phyloP scores from a whole-genome alignment of 495 filamentous ascomycete species.

The Margaritispora aquatica region DNA sequence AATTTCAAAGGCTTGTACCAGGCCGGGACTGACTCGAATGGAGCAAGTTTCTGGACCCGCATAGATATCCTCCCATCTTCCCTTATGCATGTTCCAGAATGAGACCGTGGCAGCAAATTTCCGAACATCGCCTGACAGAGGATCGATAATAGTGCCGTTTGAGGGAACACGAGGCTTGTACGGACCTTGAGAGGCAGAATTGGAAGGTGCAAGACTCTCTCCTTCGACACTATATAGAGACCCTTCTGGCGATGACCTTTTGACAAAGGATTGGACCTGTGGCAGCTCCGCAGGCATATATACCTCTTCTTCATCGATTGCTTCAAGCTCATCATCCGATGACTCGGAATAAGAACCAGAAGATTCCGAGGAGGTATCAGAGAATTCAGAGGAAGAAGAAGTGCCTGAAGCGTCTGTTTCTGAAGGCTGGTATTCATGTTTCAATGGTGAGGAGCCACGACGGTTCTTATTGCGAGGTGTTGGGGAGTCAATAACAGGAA shows the following conservation, averaged over 20 bases:
- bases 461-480: conserved; percentile 45
- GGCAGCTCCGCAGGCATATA: conserved; percentile 9
- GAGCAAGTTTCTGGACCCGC: conserved; percentile 61
- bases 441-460: conserved; percentile 86
- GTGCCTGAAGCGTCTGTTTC: conserved; percentile 51
- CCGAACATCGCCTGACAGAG: conserved; percentile 17
- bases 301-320: conserved; percentile 26
- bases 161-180: conserved; percentile 45
- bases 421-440: conserved; percentile 96
- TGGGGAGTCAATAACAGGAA: conserved; percentile 41
- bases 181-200: conserved; percentile 67
- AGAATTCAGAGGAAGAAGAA: conserved; percentile 28
- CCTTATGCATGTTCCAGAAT: conserved; percentile 72
- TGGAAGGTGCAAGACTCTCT: conserved; percentile 61
- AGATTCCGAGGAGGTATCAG: conserved; percentile 34
- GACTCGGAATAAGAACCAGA: conserved; percentile 30
- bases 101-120: conserved; percentile 75
- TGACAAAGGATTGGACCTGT: conserved; percentile 6
- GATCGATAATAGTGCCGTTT: neutral
- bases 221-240: conserved; percentile 23
- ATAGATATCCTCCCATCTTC: conserved; percentile 69
- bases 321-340: conserved; percentile 36
- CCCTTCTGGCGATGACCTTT: conserved; percentile 5
- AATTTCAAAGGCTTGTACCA: conserved; percentile 78
- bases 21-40: conserved; percentile 74